Percentiles rank a stretch among this genome's conserved stretches.
Evolutionary conservation across 345 rosid species (phyloP).

Genomic region (Euphorbia tirucalli): DNA sequence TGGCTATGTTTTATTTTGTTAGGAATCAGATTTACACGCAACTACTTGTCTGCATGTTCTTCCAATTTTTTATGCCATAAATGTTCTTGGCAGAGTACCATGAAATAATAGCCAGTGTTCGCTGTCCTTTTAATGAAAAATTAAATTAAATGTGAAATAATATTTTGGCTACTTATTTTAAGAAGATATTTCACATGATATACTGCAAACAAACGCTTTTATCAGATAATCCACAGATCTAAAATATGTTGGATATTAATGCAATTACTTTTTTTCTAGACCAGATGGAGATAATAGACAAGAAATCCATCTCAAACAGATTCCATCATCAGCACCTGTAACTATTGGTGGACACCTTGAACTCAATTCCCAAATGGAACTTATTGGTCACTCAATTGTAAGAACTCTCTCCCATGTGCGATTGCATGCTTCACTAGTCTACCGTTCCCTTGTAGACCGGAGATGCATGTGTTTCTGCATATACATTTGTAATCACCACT

Average conservation of each 20-base stretch:
- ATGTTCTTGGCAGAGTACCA: not conserved
- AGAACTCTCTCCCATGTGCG: slow-evolving; percentile 18
- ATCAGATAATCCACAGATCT: not conserved
- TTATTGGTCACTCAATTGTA: slow-evolving; percentile 72
- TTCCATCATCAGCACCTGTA: slow-evolving; percentile 24
- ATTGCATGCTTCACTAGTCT: not conserved
- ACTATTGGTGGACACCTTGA: slow-evolving; percentile 35
- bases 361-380: slow-evolving; percentile 52
- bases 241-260: slow-evolving; percentile 13
- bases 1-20: not conserved
- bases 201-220: not conserved
- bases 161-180: not conserved
- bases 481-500: not conserved
- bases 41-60: not conserved
- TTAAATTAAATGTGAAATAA: not conserved
- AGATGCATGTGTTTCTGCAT: not conserved
- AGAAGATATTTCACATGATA: not conserved
- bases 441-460: not conserved
- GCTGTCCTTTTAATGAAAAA: not conserved
- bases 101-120: not conserved
- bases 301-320: slow-evolving; percentile 28
- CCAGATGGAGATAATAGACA: slow-evolving; percentile 41
- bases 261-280: slow-evolving; percentile 11
- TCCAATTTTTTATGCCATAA: not conserved
- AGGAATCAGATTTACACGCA: not conserved